Evolutionary conservation across 106 monocot genomes (phyloP).

Genomic region (Phalaenopsis equestris): DNA sequence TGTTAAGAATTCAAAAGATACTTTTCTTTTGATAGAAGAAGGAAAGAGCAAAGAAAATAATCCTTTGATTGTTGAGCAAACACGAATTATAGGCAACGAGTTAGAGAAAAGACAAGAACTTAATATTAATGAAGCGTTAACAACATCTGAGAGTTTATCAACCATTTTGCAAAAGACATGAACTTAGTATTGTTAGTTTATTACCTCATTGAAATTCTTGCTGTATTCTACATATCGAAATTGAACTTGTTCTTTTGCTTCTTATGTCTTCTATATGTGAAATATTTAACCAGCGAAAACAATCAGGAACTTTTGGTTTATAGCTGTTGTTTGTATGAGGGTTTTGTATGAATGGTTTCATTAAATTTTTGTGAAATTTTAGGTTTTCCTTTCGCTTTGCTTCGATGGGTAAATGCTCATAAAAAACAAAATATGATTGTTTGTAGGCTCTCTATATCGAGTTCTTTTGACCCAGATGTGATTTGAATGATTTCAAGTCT

Average conservation of each 20-base stretch:
- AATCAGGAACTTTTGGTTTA: neutral
- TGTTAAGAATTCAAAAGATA: constrained; percentile 14
- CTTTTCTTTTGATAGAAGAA: neutral
- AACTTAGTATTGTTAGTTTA: neutral
- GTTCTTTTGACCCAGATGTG: no score
- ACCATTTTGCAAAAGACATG: neutral
- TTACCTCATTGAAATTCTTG: neutral
- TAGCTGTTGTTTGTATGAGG: neutral
- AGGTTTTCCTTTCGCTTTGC: neutral
- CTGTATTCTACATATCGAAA: neutral
- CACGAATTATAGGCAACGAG: neutral
- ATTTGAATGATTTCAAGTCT: no score
- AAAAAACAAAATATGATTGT: neutral
- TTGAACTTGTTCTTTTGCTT: neutral
- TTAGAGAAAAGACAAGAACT: neutral
- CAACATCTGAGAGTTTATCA: neutral
- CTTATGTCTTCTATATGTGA: neutral
- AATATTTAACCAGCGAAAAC: neutral
- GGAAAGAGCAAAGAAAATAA: neutral
- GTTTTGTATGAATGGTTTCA: neutral
- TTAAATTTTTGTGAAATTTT: neutral
- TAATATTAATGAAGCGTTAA: neutral
- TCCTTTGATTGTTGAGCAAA: constrained; percentile 1
- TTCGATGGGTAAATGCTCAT: neutral
- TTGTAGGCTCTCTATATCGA: neutral